phyloP scores from a whole-genome alignment of 371 early-diverging fungal genomes.

The Parasitella parasitica region DNA sequence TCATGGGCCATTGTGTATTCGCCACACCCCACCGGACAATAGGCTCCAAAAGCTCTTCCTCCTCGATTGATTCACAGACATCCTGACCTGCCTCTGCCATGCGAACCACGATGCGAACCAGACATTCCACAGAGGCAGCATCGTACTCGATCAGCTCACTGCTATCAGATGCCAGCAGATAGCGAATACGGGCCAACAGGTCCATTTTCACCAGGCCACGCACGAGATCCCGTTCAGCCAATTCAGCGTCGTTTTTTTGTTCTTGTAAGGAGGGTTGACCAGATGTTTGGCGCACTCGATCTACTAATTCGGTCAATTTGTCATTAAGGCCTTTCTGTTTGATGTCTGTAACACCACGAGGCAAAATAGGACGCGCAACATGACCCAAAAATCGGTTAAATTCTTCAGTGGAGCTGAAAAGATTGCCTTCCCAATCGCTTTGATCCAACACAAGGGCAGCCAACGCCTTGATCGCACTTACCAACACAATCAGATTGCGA shows the following conservation, averaged over 20 bases:
- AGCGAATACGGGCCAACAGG: constrained; percentile 55
- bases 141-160: constrained; percentile 38
- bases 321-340: constrained; percentile 15
- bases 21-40: constrained; percentile 43
- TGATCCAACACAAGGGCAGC: constrained; percentile 40
- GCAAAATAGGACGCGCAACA: constrained; percentile 12
- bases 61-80: constrained; percentile 49
- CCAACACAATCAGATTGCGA: constrained; percentile 56
- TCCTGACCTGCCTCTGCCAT: constrained; percentile 46
- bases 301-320: constrained; percentile 20
- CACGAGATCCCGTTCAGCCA: constrained; percentile 54
- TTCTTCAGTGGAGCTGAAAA: neutral
- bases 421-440: constrained; percentile 16
- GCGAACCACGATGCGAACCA: constrained; percentile 47
- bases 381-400: constrained; percentile 36
- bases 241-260: constrained; percentile 36
- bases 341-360: neutral
- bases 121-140: constrained; percentile 35
- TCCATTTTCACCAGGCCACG: constrained; percentile 58
- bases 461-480: constrained; percentile 54
- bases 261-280: constrained; percentile 19
- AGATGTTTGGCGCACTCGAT: constrained; percentile 26
- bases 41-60: constrained; percentile 46
- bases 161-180: constrained; percentile 40
- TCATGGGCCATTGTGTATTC: constrained; percentile 52